phyloP scores from a whole-genome alignment of 2,329 filamentous ascomycete genomes.

The Conoideocrella luteorostrata region DNA sequence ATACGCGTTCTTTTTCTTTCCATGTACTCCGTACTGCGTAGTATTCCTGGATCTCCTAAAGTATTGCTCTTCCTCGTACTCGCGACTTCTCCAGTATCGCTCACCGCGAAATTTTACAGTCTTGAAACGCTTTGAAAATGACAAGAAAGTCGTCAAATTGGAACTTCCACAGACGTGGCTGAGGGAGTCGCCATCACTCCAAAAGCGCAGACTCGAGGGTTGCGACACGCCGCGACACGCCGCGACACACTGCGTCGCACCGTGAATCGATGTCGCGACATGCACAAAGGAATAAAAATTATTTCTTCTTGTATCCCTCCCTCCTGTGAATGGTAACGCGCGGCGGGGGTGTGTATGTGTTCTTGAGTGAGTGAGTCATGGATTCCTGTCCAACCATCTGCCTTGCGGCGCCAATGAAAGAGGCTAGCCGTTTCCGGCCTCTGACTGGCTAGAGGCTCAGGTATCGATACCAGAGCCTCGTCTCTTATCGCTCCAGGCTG shows the following conservation, averaged over 20 bases:
- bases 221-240: constrained; percentile 12
- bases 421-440: constrained; percentile 25
- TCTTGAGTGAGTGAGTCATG: constrained; percentile 21
- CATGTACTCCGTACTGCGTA: too few species aligned
- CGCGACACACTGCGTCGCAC: constrained; percentile 11
- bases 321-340: constrained; percentile 3
- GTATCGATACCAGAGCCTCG: constrained; percentile 14
- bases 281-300: constrained; percentile 13
- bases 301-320: constrained; percentile 1
- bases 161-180: constrained; percentile 4
- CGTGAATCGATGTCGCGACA: constrained; percentile 9
- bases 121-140: too few species aligned
- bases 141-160: too few species aligned
- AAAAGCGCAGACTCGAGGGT: not conserved
- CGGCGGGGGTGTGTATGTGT: constrained; percentile 1
- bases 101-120: too few species aligned
- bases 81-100: too few species aligned
- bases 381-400: constrained; percentile 18
- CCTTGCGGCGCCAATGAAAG: constrained; percentile 16
- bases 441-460: constrained; percentile 23
- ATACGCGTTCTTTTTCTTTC: not conserved
- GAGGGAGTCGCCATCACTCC: not conserved
- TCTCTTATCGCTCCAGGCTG: not conserved
- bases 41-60: too few species aligned
- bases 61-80: too few species aligned